Conservation (phyloP, 2,329 filamentous ascomycete genomes). For the Trichoderma asperellum region DNA sequence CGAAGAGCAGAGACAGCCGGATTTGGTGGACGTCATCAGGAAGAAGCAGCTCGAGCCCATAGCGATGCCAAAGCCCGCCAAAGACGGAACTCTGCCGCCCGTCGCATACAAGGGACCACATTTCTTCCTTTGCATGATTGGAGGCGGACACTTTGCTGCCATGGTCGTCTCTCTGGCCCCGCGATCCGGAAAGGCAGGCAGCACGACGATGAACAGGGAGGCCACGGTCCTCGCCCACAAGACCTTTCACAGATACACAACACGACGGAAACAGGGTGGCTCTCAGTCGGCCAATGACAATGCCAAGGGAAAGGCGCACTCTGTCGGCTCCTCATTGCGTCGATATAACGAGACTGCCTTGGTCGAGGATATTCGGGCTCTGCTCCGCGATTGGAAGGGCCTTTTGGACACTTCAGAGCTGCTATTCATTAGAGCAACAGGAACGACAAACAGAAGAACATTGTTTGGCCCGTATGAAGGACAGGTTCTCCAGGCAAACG, state of each 20-base stretch:
- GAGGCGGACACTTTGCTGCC: constrained; percentile 93
- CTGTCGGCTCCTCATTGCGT: constrained; percentile 85
- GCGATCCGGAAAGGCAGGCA: constrained; percentile 68
- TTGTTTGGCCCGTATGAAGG: constrained; percentile 90
- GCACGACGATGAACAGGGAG: constrained; percentile 73
- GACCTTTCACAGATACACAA: constrained; percentile 97
- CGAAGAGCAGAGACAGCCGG: constrained; percentile 65
- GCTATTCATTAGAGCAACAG: constrained; percentile 87
- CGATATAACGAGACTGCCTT: constrained; percentile 93
- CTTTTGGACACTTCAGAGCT: constrained; percentile 84
- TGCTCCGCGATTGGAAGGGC: constrained; percentile 82
- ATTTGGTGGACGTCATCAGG: constrained; percentile 69
- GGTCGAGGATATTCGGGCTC: constrained; percentile 80
- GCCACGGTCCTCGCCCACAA: constrained; percentile 92
- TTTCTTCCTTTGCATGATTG: constrained; percentile 97
- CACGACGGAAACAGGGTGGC: constrained; percentile 92
- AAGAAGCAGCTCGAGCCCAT: constrained; percentile 76
- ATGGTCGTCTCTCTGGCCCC: constrained; percentile 92
- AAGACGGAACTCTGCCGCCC: constrained; percentile 60
- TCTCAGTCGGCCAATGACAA: constrained; percentile 93
- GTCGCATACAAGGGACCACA: constrained; percentile 73
- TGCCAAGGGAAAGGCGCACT: constrained; percentile 91
- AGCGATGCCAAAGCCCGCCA: constrained; percentile 55
- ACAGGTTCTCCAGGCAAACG: constrained; percentile 78
- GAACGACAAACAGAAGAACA: constrained; percentile 81